Evolutionary conservation across 345 rosid species (phyloP).

Genomic region (Citropsis articulata): DNA sequence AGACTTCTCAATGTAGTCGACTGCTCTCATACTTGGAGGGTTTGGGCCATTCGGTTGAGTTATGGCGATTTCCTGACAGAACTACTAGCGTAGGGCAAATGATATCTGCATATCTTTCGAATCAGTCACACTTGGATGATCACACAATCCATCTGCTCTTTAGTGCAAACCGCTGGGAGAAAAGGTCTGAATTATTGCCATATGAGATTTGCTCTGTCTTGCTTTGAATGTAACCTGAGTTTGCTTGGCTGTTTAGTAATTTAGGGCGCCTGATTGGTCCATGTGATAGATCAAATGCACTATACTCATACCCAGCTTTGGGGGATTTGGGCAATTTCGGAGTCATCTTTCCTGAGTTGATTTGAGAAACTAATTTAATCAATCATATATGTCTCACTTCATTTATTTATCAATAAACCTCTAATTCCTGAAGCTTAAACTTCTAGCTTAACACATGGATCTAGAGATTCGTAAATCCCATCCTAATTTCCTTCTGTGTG

Average conservation of each 20-base stretch:
- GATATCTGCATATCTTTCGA: slow-evolving; percentile 80
- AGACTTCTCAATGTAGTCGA: slow-evolving; percentile 66
- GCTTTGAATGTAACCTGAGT: neutral
- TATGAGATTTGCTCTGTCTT: neutral
- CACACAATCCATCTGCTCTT: slow-evolving; percentile 86
- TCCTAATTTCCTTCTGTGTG: neutral
- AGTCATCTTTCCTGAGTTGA: neutral
- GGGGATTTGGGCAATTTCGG: neutral
- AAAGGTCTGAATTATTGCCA: slow-evolving; percentile 40
- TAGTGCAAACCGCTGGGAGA: slow-evolving; percentile 96
- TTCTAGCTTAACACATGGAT: neutral
- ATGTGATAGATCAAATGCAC: neutral
- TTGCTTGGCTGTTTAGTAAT: neutral
- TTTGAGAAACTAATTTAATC: neutral
- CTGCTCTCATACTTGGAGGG: slow-evolving; percentile 62
- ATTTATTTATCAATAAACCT: neutral
- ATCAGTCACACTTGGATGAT: slow-evolving; percentile 75
- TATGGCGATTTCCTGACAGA: slow-evolving; percentile 90
- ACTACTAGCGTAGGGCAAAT: slow-evolving; percentile 73
- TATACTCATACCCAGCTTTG: neutral
- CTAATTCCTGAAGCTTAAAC: neutral
- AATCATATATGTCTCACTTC: neutral
- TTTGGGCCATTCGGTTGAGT: slow-evolving; percentile 61
- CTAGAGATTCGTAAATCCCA: neutral
- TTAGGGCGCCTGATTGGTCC: neutral